Conservation (phyloP, 768 basidiomycete genomes). For the Tylopilus subfusipes region DNA sequence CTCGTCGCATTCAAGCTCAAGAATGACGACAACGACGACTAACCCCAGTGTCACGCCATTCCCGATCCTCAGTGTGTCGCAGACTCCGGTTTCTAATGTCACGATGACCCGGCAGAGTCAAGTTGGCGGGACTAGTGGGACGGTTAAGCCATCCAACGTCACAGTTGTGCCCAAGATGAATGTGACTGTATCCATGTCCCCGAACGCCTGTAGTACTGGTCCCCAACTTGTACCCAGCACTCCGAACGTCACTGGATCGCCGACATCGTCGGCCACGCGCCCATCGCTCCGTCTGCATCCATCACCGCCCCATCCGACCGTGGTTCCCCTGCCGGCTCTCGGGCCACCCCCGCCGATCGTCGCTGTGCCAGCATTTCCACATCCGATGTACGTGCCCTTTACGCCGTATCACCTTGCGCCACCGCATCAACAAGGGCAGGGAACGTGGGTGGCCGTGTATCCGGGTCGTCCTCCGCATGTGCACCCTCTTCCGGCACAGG, state of each 20-base stretch:
- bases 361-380: slow-evolving; percentile 17
- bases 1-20: not conserved
- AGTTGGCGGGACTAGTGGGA: not conserved
- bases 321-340: slow-evolving; percentile 7
- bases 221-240: not conserved
- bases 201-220: not conserved
- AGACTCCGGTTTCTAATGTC: not conserved
- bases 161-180: slow-evolving; percentile 9
- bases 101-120: not conserved
- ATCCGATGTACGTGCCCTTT: slow-evolving; percentile 22
- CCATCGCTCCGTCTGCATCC: slow-evolving; percentile 5
- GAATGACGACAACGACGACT: not conserved
- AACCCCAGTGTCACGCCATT: slow-evolving; percentile 13
- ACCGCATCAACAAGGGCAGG: slow-evolving; percentile 14
- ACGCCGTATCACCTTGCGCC: slow-evolving; percentile 18
- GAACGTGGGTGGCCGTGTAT: slow-evolving; percentile 25
- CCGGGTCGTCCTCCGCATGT: slow-evolving; percentile 14
- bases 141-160: not conserved
- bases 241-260: slow-evolving; percentile 1
- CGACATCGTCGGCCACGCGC: slow-evolving; percentile 2
- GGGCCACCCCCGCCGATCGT: slow-evolving; percentile 16
- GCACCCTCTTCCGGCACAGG: slow-evolving; percentile 15
- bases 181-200: not conserved
- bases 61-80: slow-evolving; percentile 19
- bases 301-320: slow-evolving; percentile 9